phyloP scores from a whole-genome alignment of 768 basidiomycete genomes.

The Antrodiella citrinella region DNA sequence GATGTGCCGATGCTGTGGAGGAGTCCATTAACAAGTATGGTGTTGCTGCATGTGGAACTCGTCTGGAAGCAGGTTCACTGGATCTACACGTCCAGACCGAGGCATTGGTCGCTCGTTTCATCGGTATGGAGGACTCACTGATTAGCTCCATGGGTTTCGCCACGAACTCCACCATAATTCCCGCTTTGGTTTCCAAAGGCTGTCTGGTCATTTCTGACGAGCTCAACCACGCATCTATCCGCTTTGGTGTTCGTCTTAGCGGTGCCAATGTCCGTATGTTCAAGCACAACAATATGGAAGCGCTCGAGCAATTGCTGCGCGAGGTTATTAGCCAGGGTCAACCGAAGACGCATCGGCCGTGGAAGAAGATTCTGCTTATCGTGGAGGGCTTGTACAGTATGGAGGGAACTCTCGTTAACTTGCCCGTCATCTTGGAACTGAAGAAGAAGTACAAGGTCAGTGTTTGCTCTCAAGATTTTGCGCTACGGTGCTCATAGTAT shows the following conservation, averaged over 20 bases:
- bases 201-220: constrained; percentile 96
- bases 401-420: constrained; percentile 91
- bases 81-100: constrained; percentile 81
- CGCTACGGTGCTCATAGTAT: not conserved
- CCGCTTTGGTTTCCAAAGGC: constrained; percentile 84
- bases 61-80: constrained; percentile 78
- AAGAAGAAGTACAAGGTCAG: constrained; percentile 93
- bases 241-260: constrained; percentile 83
- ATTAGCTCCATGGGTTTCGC: constrained; percentile 97
- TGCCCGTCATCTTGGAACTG: constrained; percentile 76
- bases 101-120: constrained; percentile 80
- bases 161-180: constrained; percentile 89
- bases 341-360: constrained; percentile 95
- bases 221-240: constrained; percentile 91
- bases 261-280: constrained; percentile 88
- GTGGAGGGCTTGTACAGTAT: constrained; percentile 97
- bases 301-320: constrained; percentile 69
- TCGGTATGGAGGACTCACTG: constrained; percentile 85
- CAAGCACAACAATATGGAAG: constrained; percentile 94
- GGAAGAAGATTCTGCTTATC: constrained; percentile 95
- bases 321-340: constrained; percentile 97
- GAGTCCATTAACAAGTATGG: constrained; percentile 78
- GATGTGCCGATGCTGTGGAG: constrained; percentile 92
- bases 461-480: too few relatives aligned
- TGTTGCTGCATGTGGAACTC: constrained; percentile 63